These are phyloP conservation scores for Diversispora eburnea DNA, from an alignment of 192 early-diverging fungal genomes.

Conservation along the genomic window DNA sequence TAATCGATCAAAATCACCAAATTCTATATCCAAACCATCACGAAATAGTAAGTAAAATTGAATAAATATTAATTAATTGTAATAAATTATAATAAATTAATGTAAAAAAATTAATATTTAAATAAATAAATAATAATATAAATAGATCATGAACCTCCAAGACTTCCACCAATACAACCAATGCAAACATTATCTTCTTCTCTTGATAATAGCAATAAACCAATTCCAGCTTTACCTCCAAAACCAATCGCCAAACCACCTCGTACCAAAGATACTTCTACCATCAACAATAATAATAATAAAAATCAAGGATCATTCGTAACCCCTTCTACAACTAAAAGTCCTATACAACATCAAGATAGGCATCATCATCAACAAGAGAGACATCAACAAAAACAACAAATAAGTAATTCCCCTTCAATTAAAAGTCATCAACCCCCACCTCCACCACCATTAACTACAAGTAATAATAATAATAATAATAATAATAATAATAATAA, in stretches of 20 bases:
- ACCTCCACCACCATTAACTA: background rate
- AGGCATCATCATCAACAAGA: constrained; percentile 14
- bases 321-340: background rate
- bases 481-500: too few species aligned
- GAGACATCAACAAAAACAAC: constrained; percentile 14
- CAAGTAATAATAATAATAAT: too few species aligned
- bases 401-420: constrained; percentile 36
- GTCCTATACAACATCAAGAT: background rate
- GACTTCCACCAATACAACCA: constrained; percentile 19
- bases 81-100: background rate
- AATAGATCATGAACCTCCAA: constrained; percentile 12
- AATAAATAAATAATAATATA: background rate
- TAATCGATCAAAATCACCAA: background rate
- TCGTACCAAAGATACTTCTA: constrained; percentile 6
- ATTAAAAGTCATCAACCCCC: constrained; percentile 25
- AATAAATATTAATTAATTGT: background rate
- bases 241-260: constrained; percentile 17
- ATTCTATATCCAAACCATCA: constrained; percentile 4
- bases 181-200: background rate
- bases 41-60: constrained; percentile 2
- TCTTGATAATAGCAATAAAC: constrained; percentile 14
- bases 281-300: constrained; percentile 26
- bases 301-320: constrained; percentile 11
- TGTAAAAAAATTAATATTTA: too few species aligned
- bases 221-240: constrained; percentile 2